phyloP scores from a whole-genome alignment of 441 rosid species.

The Pelargonium citronellum region DNA sequence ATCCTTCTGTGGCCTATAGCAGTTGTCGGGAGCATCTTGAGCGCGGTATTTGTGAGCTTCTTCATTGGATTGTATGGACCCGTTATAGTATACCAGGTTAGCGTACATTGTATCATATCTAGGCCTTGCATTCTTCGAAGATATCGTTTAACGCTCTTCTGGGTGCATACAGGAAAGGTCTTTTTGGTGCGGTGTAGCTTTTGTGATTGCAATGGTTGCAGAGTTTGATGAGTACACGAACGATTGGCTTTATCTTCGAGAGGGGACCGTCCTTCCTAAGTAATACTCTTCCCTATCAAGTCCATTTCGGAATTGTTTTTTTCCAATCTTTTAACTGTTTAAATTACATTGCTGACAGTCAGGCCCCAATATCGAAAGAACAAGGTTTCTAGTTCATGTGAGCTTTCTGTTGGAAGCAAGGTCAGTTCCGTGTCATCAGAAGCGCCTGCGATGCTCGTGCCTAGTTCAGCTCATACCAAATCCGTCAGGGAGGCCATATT shows the following conservation, averaged over 20 bases:
- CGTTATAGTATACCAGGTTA: slow-evolving; percentile 66
- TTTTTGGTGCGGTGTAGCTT: slow-evolving; percentile 59
- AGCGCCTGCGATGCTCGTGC: slow-evolving; percentile 62
- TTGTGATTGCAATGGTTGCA: slow-evolving; percentile 82
- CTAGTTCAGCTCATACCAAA: slow-evolving; percentile 56
- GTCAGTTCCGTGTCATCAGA: slow-evolving; percentile 31
- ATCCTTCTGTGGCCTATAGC: slow-evolving; percentile 73
- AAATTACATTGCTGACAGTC: slow-evolving; percentile 32
- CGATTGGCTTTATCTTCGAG: slow-evolving; percentile 74
- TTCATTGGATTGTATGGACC: slow-evolving; percentile 70
- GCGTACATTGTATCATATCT: neutral
- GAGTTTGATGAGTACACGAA: slow-evolving; percentile 86
- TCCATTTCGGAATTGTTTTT: neutral
- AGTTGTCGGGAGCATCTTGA: slow-evolving; percentile 56
- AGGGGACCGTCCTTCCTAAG: slow-evolving; percentile 80
- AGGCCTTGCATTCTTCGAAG: neutral
- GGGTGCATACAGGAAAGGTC: slow-evolving; percentile 52
- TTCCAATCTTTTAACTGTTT: slow-evolving; percentile 20
- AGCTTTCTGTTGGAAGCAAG: slow-evolving; percentile 42
- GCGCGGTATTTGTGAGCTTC: slow-evolving; percentile 51
- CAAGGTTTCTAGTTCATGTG: slow-evolving; percentile 39
- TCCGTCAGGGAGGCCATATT: slow-evolving; percentile 70
- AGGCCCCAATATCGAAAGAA: slow-evolving; percentile 66
- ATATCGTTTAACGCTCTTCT: neutral
- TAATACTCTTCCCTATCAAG: slow-evolving; percentile 28